phyloP scores from a whole-genome alignment of 2,329 filamentous ascomycete genomes.

The Phaeosphaeriaceae sp. region DNA sequence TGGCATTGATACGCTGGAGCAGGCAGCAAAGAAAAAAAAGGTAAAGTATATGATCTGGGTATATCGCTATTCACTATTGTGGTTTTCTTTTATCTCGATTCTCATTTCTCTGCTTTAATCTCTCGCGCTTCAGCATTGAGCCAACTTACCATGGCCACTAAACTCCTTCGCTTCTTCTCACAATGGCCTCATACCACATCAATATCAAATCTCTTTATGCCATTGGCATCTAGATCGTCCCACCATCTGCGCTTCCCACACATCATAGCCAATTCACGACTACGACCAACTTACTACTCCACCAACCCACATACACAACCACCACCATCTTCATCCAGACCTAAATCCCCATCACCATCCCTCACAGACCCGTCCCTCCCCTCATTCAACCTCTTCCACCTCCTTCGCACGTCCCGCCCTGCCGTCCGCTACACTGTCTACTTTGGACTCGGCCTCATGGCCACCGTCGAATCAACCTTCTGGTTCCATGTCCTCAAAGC shows the following conservation, averaged over 20 bases:
- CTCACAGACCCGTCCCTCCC: constrained; percentile 9
- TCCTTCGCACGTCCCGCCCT: constrained; percentile 19
- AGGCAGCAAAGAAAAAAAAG: constrained; percentile 15
- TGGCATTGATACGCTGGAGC: constrained; percentile 18
- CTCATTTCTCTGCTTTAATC: not conserved
- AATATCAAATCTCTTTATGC: not conserved
- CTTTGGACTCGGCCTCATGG: constrained; percentile 29
- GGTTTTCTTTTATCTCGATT: not conserved
- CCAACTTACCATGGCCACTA: not conserved
- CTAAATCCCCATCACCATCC: not conserved
- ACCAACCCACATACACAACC: not conserved
- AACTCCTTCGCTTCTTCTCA: not conserved
- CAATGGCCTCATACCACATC: not conserved
- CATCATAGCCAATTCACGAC: not conserved
- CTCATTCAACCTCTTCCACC: constrained; percentile 22
- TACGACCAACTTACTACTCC: not conserved
- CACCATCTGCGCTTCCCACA: not conserved
- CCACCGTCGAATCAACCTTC: constrained; percentile 33
- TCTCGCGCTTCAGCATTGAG: not conserved
- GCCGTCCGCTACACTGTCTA: constrained; percentile 34
- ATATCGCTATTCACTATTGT: not conserved
- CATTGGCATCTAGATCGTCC: not conserved
- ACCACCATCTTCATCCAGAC: not conserved
- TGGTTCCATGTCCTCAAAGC: constrained; percentile 35
- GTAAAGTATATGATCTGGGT: constrained; percentile 7